A percentile compares a stretch with the other conserved stretches of the same genome.
These are phyloP conservation scores for Takakia lepidozioides DNA, from an alignment of 225 moss, liverwort and hornwort genomes.

Conservation along the genomic window DNA sequence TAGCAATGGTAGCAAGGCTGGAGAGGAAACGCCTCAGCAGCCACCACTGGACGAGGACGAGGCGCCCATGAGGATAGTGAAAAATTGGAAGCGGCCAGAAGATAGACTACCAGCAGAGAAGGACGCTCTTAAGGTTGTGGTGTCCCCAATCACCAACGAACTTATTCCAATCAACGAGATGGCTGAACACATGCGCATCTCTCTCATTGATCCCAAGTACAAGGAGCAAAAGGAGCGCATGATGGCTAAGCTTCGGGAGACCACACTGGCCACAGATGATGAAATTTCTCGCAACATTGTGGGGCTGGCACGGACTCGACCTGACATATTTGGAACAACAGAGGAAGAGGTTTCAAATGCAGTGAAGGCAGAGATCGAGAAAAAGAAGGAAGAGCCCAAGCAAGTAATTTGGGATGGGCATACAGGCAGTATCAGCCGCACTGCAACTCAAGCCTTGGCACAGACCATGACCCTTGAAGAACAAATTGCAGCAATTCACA, in stretches of 20 bases:
- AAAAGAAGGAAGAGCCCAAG: constrained; percentile 96
- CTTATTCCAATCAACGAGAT: constrained; percentile 96
- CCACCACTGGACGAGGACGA: constrained; percentile 68
- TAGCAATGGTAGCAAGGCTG: constrained; percentile 18
- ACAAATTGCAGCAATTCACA: constrained; percentile 85
- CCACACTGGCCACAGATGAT: constrained; percentile 94
- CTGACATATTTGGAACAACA: constrained; percentile 97
- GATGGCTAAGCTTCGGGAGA: constrained; percentile 99
- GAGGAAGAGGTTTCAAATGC: constrained; percentile 99
- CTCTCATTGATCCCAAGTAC: constrained; percentile 96
- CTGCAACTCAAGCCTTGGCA: constrained; percentile 98
- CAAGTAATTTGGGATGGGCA: constrained; percentile 99
- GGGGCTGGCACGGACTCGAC: constrained; percentile 94
- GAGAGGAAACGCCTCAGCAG: constrained; percentile 14
- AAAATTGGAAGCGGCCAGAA: constrained; percentile 96
- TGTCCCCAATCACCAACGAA: constrained; percentile 93
- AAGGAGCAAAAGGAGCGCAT: constrained; percentile 99
- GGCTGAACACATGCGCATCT: constrained; percentile 99
- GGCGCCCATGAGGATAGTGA: constrained; percentile 92
- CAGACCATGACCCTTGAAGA: constrained; percentile 95
- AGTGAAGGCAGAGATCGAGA: constrained; percentile 99
- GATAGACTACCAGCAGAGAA: constrained; percentile 79
- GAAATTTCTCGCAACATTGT: constrained; percentile 97
- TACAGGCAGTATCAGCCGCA: constrained; percentile 96
- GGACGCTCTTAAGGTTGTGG: constrained; percentile 77